Percentiles rank a stretch among this genome's conserved stretches.
Conservation (phyloP, 345 rosid genomes). For the Corchorus capsularis region DNA sequence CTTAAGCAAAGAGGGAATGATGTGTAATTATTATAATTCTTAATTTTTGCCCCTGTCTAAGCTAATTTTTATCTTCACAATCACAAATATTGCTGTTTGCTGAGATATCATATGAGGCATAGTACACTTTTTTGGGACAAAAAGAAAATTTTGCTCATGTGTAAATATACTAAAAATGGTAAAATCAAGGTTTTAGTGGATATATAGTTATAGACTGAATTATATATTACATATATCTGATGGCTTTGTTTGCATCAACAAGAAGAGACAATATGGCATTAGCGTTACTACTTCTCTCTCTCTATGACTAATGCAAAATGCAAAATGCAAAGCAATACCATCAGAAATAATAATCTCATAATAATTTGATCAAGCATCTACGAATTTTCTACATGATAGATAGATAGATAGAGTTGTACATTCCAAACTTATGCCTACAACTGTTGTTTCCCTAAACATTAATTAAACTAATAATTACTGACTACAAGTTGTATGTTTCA, state of each 20-base stretch:
- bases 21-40: background rate
- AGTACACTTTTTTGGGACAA: background rate
- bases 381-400: background rate
- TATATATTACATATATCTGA: no score
- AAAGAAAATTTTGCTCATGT: background rate
- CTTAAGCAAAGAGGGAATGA: no score
- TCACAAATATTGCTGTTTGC: background rate
- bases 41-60: background rate
- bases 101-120: no score
- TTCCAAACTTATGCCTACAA: constrained; percentile 3
- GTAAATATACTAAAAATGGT: background rate
- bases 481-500: constrained; percentile 17
- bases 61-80: background rate
- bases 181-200: background rate
- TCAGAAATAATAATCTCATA: background rate
- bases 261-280: no score
- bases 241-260: no score
- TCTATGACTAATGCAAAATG: no score
- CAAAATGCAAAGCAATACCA: no score
- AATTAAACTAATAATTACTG: constrained; percentile 16
- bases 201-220: no score
- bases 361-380: background rate
- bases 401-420: background rate
- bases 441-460: background rate
- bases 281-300: no score